phyloP scores from a whole-genome alignment of 1,284 basidiomycete species.

The Ganoderma lingzhi region DNA sequence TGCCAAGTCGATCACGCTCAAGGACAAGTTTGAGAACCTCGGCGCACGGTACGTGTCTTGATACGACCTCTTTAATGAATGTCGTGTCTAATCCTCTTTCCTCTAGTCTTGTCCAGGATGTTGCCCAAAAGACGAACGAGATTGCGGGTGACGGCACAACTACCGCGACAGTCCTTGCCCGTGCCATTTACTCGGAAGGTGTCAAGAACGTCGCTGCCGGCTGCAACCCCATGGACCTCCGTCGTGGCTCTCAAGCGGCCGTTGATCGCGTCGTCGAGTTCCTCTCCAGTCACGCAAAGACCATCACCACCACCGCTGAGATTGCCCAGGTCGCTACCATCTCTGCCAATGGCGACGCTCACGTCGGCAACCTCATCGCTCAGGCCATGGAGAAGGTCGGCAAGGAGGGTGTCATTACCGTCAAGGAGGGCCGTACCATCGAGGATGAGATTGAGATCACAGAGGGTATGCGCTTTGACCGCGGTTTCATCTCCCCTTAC shows the following conservation, averaged over 20 bases:
- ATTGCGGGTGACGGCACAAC: constrained; percentile 98
- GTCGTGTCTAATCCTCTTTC: constrained; percentile 12
- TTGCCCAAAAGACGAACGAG: constrained; percentile 97
- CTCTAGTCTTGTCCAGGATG: constrained; percentile 89
- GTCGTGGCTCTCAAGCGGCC: constrained; percentile 94
- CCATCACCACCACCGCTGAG: constrained; percentile 96
- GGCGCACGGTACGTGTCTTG: constrained; percentile 82
- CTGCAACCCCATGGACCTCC: constrained; percentile 99
- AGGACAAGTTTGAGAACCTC: constrained; percentile 99
- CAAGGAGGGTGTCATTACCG: constrained; percentile 99
- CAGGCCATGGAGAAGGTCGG: constrained; percentile 99
- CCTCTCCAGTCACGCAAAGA: constrained; percentile 90
- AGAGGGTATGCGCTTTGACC: constrained; percentile 99
- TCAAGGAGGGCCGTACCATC: constrained; percentile 98
- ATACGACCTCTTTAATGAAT: background rate
- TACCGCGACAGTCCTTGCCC: constrained; percentile 96
- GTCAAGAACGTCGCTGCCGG: constrained; percentile 99
- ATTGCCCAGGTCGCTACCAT: constrained; percentile 99
- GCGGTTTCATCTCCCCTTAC: constrained; percentile 98
- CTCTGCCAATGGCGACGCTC: constrained; percentile 95
- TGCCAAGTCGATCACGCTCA: constrained; percentile 92
- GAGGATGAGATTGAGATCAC: constrained; percentile 99
- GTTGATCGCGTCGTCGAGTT: constrained; percentile 96
- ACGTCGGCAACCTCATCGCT: constrained; percentile 97
- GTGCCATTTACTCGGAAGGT: constrained; percentile 98